These are phyloP conservation scores for Paecilomyces dactylethromorphus DNA, from an alignment of 2,329 filamentous ascomycete genomes.

Conservation along the genomic window DNA sequence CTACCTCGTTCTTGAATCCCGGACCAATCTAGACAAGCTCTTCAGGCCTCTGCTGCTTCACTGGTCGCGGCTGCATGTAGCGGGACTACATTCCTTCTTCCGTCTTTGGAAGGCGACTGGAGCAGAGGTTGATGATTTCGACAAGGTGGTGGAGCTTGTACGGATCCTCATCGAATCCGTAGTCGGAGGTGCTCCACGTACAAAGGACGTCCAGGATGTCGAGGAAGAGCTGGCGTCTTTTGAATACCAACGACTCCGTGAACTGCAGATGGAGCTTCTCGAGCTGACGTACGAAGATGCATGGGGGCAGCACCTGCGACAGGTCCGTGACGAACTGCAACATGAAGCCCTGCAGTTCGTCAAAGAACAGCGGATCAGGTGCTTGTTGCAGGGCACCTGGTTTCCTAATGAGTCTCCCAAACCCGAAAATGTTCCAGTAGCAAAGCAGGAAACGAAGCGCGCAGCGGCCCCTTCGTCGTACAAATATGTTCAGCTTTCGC, in stretches of 20 bases:
- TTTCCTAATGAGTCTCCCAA: constrained; percentile 56
- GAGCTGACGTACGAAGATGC: constrained; percentile 89
- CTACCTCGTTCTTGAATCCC: constrained; percentile 67
- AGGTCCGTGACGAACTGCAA: constrained; percentile 85
- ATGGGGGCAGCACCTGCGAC: constrained; percentile 83
- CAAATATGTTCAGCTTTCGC: constrained; percentile 81
- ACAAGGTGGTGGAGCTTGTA: constrained; percentile 85
- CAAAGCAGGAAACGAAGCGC: constrained; percentile 34
- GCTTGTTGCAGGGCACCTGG: constrained; percentile 83
- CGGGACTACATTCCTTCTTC: constrained; percentile 79
- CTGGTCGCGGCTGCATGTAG: constrained; percentile 85
- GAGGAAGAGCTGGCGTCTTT: constrained; percentile 85
- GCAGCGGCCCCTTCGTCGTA: constrained; percentile 51
- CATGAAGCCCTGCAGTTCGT: constrained; percentile 92
- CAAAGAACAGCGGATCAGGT: constrained; percentile 91
- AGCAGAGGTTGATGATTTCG: constrained; percentile 79
- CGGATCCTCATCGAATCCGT: constrained; percentile 86
- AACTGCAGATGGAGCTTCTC: constrained; percentile 88
- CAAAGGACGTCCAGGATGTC: constrained; percentile 76
- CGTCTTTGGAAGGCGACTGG: constrained; percentile 87
- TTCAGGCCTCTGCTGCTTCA: constrained; percentile 85
- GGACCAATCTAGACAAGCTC: constrained; percentile 73
- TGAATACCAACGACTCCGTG: constrained; percentile 69
- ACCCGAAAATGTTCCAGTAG: constrained; percentile 40
- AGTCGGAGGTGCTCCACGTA: constrained; percentile 72